A percentile compares a stretch with the other conserved stretches of the same genome.
These are phyloP conservation scores for Botryobasidium botryosum DNA, from an alignment of 768 basidiomycete species.

Conservation along the genomic window DNA sequence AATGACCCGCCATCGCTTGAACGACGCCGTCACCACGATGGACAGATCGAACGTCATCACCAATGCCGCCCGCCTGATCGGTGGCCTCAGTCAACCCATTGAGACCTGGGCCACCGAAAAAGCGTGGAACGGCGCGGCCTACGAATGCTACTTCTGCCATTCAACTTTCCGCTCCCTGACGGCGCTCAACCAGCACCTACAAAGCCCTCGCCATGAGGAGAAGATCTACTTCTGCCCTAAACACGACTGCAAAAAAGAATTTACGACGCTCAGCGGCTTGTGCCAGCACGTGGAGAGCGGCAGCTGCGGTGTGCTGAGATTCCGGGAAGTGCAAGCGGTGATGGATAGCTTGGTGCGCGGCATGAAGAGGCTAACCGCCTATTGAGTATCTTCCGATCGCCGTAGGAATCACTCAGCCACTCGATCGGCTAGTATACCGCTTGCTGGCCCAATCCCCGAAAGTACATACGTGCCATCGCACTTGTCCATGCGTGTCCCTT, in stretches of 20 bases:
- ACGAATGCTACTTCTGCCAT: conserved; percentile 52
- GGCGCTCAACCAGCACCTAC: conserved; percentile 43
- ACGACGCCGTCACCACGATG: conserved; percentile 25
- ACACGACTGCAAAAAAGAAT: conserved; percentile 26
- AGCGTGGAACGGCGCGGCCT: conserved; percentile 30
- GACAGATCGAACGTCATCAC: conserved; percentile 38
- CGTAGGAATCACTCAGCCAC: too few relatives aligned
- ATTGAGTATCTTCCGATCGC: too few relatives aligned
- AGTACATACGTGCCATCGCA: too few relatives aligned
- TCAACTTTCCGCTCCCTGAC: conserved; percentile 23
- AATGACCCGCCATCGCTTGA: conserved; percentile 23
- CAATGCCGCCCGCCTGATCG: conserved; percentile 35
- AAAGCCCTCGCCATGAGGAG: conserved; percentile 40
- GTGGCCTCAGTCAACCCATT: conserved; percentile 13
- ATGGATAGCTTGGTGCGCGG: conserved; percentile 27
- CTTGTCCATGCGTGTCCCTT: too few relatives aligned
- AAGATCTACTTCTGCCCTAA: conserved; percentile 38
- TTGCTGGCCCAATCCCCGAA: too few relatives aligned
- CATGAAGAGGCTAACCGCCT: too few relatives aligned
- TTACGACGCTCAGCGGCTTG: conserved; percentile 38
- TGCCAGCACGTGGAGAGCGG: conserved; percentile 52
- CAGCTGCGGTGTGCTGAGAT: conserved; percentile 36
- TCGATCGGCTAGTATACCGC: too few relatives aligned
- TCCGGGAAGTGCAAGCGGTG: conserved; percentile 25
- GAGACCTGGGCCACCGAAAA: conserved; percentile 19